phyloP scores from a whole-genome alignment of 352 stramenopile genomes.

The Poterioochromonas sp. region DNA sequence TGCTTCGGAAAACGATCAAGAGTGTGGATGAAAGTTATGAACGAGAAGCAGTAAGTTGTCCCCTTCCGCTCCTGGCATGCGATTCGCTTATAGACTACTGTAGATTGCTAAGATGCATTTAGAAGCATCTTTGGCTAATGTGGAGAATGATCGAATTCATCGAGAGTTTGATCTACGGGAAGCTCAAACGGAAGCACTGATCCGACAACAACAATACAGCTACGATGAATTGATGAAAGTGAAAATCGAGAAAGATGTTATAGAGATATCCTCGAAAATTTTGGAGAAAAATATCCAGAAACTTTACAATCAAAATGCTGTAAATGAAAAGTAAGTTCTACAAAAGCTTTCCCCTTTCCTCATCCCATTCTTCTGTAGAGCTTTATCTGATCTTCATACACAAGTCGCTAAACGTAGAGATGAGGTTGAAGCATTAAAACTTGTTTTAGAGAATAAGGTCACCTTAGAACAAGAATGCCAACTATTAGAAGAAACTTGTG shows the following conservation, averaged over 20 bases:
- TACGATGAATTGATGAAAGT: background rate
- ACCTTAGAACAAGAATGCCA: no score
- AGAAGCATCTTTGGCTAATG: background rate
- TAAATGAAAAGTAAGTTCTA: background rate
- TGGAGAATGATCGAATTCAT: constrained; percentile 15
- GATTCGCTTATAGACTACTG: background rate
- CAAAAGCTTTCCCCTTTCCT: no score
- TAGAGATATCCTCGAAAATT: background rate
- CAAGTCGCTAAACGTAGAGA: no score
- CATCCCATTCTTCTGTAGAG: no score
- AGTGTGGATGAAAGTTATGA: background rate
- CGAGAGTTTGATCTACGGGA: background rate
- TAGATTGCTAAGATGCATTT: background rate
- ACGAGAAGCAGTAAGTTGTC: background rate
- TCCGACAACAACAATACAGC: background rate
- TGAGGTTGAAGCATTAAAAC: no score
- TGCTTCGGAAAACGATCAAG: constrained; percentile 10
- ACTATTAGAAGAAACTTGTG: no score
- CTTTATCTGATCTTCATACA: no score
- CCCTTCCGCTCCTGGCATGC: background rate
- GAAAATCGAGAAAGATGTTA: background rate
- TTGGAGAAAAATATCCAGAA: background rate
- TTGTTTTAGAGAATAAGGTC: no score
- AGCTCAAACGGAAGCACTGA: background rate
- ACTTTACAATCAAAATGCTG: background rate